Conservation (phyloP, 805 yeast species). For the Saccharomycopsis vini region DNA sequence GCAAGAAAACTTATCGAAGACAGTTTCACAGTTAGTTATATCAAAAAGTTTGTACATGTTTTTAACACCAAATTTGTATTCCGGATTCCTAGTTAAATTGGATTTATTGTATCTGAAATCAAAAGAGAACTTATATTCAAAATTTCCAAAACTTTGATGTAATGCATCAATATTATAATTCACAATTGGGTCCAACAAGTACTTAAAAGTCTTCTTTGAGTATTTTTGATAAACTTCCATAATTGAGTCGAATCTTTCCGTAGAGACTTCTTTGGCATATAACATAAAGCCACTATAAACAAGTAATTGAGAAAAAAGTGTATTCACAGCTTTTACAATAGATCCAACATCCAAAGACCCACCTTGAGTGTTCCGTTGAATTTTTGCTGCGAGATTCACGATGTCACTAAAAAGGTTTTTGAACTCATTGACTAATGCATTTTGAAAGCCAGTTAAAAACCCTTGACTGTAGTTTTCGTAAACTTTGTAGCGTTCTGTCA, state of each 20-base stretch:
- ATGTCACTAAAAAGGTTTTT: slow-evolving; percentile 28
- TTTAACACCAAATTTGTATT: not conserved
- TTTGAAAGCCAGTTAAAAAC: slow-evolving; percentile 40
- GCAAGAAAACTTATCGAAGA: slow-evolving; percentile 12
- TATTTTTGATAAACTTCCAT: slow-evolving; percentile 31
- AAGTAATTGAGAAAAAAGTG: slow-evolving; percentile 32
- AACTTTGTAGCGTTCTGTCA: slow-evolving; percentile 51
- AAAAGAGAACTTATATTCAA: slow-evolving; percentile 10
- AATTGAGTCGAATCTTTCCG: slow-evolving; percentile 36
- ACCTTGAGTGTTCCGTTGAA: slow-evolving; percentile 16
- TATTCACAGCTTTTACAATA: slow-evolving; percentile 19
- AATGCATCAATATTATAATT: slow-evolving; percentile 17
- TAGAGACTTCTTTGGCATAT: slow-evolving; percentile 52
- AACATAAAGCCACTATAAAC: slow-evolving; percentile 41
- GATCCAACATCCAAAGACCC: slow-evolving; percentile 23
- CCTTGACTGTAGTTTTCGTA: slow-evolving; percentile 48
- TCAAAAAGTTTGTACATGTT: slow-evolving; percentile 11
- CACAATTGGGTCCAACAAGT: slow-evolving; percentile 21
- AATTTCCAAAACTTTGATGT: slow-evolving; percentile 15
- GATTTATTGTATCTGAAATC: slow-evolving; percentile 9
- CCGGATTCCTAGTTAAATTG: slow-evolving; percentile 5
- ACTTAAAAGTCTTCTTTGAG: slow-evolving; percentile 24
- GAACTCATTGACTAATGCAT: slow-evolving; percentile 37
- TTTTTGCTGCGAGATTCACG: slow-evolving; percentile 20
- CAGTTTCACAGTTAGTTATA: slow-evolving; percentile 5